These are phyloP conservation scores for Yamadazyma akitaensis DNA, from an alignment of 805 yeast genomes.

Conservation along the genomic window DNA sequence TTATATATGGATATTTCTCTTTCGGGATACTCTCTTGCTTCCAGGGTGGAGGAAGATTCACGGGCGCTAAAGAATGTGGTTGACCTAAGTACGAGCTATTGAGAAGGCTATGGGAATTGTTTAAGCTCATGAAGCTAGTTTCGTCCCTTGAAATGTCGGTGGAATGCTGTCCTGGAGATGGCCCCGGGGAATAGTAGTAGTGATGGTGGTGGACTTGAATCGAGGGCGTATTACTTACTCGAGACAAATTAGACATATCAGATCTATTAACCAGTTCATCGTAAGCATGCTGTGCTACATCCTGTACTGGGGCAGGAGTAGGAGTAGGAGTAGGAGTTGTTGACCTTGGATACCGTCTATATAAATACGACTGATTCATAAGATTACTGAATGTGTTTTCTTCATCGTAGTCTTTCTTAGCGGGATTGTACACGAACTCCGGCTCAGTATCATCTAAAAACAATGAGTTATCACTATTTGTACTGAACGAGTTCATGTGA, in stretches of 20 bases:
- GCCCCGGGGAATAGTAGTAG: constrained; percentile 27
- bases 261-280: not conserved
- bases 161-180: constrained; percentile 5
- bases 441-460: constrained; percentile 9
- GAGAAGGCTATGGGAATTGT: constrained; percentile 2
- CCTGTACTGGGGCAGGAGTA: not conserved
- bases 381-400: constrained; percentile 7
- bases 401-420: constrained; percentile 15
- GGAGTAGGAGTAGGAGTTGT: constrained; percentile 4
- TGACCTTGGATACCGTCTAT: constrained; percentile 11
- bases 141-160: constrained; percentile 1
- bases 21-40: constrained; percentile 47
- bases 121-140: constrained; percentile 1
- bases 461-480: constrained; percentile 13
- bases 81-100: not conserved
- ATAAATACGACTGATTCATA: constrained; percentile 16
- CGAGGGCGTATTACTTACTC: constrained; percentile 8
- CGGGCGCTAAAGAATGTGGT: not conserved
- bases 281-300: not conserved
- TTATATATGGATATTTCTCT: constrained; percentile 51
- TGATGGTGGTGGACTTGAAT: constrained; percentile 45
- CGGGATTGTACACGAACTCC: constrained; percentile 18
- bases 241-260: not conserved
- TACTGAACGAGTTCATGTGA: constrained; percentile 16
- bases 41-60: constrained; percentile 58